phyloP scores from a whole-genome alignment of 768 basidiomycete genomes.

The Cystofilobasidium bisporidii region DNA sequence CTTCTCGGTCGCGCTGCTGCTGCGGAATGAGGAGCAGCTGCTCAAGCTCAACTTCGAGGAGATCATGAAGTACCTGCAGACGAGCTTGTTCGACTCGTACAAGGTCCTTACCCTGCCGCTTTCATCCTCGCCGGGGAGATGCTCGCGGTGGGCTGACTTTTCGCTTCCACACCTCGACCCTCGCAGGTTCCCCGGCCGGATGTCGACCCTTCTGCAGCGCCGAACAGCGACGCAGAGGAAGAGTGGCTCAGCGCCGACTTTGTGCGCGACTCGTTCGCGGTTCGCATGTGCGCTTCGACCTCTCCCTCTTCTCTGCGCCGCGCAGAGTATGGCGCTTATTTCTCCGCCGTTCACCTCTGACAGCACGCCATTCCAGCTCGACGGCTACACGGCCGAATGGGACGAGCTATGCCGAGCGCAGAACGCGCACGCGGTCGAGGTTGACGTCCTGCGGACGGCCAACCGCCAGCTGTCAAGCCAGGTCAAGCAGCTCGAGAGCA shows the following conservation, averaged over 20 bases:
- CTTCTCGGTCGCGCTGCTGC: constrained; percentile 76
- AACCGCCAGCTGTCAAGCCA: constrained; percentile 67
- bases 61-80: constrained; percentile 73
- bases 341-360: too few relatives aligned
- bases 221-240: constrained; percentile 36
- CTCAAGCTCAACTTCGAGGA: constrained; percentile 82
- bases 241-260: constrained; percentile 66
- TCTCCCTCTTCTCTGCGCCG: constrained; percentile 15
- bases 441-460: constrained; percentile 69
- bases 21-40: constrained; percentile 73
- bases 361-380: constrained; percentile 85
- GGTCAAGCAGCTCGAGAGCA: constrained; percentile 75
- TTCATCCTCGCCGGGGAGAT: not conserved
- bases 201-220: constrained; percentile 29
- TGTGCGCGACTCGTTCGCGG: constrained; percentile 71
- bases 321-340: too few relatives aligned
- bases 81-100: constrained; percentile 71
- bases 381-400: constrained; percentile 78
- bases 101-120: constrained; percentile 39
- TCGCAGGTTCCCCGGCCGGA: constrained; percentile 27
- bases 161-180: constrained; percentile 6
- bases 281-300: constrained; percentile 53
- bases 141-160: constrained; percentile 33
- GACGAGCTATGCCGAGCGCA: constrained; percentile 65
- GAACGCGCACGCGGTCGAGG: constrained; percentile 72